Evolutionary conservation across 2,329 filamentous ascomycete species (phyloP).

Genomic region (Cryphonectria nitschkei): DNA sequence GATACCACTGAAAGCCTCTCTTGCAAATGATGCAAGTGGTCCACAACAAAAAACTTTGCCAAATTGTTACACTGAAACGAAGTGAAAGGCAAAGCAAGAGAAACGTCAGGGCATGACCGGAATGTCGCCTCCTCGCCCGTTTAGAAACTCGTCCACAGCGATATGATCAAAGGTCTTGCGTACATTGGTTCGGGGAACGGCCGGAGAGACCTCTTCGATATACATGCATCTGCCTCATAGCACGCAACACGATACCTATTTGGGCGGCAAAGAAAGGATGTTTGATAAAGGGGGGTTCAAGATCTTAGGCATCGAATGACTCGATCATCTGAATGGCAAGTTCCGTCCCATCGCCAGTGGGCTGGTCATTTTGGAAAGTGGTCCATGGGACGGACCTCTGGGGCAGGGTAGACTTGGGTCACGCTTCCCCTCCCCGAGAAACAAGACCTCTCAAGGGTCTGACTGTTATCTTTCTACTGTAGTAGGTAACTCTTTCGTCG

Average conservation of each 20-base stretch:
- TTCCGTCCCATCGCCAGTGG: neutral
- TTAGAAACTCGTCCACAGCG: neutral
- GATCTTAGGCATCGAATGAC: neutral
- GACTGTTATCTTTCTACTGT: neutral
- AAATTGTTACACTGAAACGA: neutral
- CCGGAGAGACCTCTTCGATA: neutral
- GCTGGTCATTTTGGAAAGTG: neutral
- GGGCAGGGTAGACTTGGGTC: neutral
- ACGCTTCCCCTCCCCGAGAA: neutral
- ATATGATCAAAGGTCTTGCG: neutral
- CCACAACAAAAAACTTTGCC: neutral
- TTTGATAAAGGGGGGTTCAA: slow-evolving; percentile 3
- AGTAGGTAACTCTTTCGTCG: neutral
- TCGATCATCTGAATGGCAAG: neutral
- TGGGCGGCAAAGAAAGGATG: neutral
- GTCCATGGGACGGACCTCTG: neutral
- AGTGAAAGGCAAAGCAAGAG: neutral
- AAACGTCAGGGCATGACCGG: neutral
- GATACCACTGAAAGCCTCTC: neutral
- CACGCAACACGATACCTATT: neutral
- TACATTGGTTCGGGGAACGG: neutral
- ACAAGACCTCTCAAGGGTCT: neutral
- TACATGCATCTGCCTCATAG: neutral
- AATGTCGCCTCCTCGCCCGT: neutral
- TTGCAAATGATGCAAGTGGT: neutral